phyloP scores from a whole-genome alignment of 306 rosid species.

The Lotus japonicus region DNA sequence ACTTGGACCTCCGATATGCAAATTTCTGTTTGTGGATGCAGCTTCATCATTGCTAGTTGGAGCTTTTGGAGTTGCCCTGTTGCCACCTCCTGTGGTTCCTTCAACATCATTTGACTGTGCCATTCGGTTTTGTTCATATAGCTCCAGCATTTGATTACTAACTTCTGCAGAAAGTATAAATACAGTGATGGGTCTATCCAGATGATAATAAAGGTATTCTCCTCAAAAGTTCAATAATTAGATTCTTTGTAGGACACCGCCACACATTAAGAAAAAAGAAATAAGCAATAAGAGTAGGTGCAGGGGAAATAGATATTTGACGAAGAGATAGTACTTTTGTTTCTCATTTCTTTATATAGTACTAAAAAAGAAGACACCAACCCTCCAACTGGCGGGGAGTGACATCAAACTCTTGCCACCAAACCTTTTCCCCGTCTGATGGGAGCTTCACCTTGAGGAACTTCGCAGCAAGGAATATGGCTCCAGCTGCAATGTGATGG shows the following conservation, averaged over 20 bases:
- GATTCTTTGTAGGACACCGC: not conserved
- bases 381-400: constrained; percentile 99
- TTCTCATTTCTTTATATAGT: constrained; percentile 25
- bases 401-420: constrained; percentile 99
- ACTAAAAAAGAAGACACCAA: constrained; percentile 49
- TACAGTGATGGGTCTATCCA: constrained; percentile 3
- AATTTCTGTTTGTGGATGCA: constrained; percentile 40
- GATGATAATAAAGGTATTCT: not conserved
- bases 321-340: constrained; percentile 13
- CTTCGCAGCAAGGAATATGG: constrained; percentile 97
- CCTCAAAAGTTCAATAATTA: not conserved
- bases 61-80: constrained; percentile 35
- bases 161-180: constrained; percentile 63
- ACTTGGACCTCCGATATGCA: constrained; percentile 42
- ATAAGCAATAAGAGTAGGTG: not conserved
- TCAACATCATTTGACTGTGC: constrained; percentile 64
- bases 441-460: constrained; percentile 93
- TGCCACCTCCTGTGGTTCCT: constrained; percentile 57
- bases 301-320: constrained; percentile 14
- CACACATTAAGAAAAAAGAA: not conserved
- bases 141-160: constrained; percentile 95
- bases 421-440: constrained; percentile 89
- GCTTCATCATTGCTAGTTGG: constrained; percentile 53
- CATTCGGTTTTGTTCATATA: constrained; percentile 75
- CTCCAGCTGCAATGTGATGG: constrained; percentile 97